A percentile compares a stretch with the other conserved stretches of the same genome.
Evolutionary conservation across 2,329 filamentous ascomycete species (phyloP).

Genomic region (Penicillium sp.): DNA sequence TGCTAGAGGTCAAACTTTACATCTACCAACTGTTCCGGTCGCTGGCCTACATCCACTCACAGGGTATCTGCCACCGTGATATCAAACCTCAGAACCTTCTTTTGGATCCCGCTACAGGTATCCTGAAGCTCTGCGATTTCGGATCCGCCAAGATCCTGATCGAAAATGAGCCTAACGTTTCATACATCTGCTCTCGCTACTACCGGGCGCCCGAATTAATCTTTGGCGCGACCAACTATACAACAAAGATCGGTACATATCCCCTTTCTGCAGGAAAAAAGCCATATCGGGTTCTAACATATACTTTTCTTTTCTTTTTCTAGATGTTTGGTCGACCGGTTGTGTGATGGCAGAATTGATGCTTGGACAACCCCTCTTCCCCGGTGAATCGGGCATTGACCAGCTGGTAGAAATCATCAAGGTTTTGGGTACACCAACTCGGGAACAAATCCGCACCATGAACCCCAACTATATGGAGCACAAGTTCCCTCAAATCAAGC

Average conservation of each 20-base stretch:
- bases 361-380: slow-evolving; percentile 95
- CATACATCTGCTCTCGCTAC: slow-evolving; percentile 98
- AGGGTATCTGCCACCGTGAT: slow-evolving; percentile 96
- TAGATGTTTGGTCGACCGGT: slow-evolving; percentile 98
- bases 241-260: slow-evolving; percentile 90
- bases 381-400: slow-evolving; percentile 95
- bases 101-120: slow-evolving; percentile 78
- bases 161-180: slow-evolving; percentile 97
- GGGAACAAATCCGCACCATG: slow-evolving; percentile 98
- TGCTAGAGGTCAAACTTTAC: slow-evolving; percentile 96
- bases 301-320: neutral
- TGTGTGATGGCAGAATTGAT: slow-evolving; percentile 99
- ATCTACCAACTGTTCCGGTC: slow-evolving; percentile 99
- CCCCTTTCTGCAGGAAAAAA: neutral
- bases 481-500: slow-evolving; percentile 99
- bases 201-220: slow-evolving; percentile 97
- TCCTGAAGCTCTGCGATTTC: slow-evolving; percentile 97
- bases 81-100: slow-evolving; percentile 98
- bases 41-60: slow-evolving; percentile 95
- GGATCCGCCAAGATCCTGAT: slow-evolving; percentile 97
- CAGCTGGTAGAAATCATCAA: slow-evolving; percentile 99
- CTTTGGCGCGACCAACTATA: slow-evolving; percentile 98
- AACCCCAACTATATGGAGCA: slow-evolving; percentile 99
- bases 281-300: neutral
- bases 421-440: slow-evolving; percentile 87